These are phyloP conservation scores for Cornus kousa DNA, from an alignment of 148 eudicot species.

Conservation along the genomic window DNA sequence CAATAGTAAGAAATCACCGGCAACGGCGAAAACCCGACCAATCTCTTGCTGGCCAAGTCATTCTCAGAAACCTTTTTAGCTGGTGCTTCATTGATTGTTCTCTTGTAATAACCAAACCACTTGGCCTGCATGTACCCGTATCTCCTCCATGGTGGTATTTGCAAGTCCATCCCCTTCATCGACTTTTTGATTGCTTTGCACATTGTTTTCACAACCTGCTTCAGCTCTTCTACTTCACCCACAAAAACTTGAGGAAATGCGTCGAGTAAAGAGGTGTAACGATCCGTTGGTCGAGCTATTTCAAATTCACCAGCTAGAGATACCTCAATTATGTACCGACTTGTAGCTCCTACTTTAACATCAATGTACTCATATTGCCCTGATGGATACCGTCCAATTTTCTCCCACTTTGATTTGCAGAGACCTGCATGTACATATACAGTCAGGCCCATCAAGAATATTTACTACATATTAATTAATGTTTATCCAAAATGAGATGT, in stretches of 20 bases:
- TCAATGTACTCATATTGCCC: slow-evolving; percentile 78
- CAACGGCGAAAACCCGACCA: slow-evolving; percentile 41
- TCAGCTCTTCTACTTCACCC: slow-evolving; percentile 45
- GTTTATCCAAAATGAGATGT: too few species aligned
- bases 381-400: slow-evolving; percentile 38
- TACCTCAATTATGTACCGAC: slow-evolving; percentile 61
- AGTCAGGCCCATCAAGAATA: neutral
- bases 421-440: slow-evolving; percentile 35
- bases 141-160: slow-evolving; percentile 80
- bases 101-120: slow-evolving; percentile 59
- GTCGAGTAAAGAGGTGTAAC: slow-evolving; percentile 41
- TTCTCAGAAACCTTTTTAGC: neutral
- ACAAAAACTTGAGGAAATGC: slow-evolving; percentile 47
- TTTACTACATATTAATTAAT: too few species aligned
- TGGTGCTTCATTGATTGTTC: slow-evolving; percentile 43
- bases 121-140: slow-evolving; percentile 57
- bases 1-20: slow-evolving; percentile 29
- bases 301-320: slow-evolving; percentile 45
- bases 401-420: slow-evolving; percentile 89
- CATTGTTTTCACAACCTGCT: slow-evolving; percentile 57
- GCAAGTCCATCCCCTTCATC: slow-evolving; percentile 41
- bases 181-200: slow-evolving; percentile 57
- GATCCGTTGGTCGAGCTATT: slow-evolving; percentile 53
- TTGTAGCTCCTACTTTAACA: slow-evolving; percentile 24
- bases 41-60: slow-evolving; percentile 20